phyloP scores from a whole-genome alignment of 1,284 basidiomycete species.

The Psilocybe mexicana region DNA sequence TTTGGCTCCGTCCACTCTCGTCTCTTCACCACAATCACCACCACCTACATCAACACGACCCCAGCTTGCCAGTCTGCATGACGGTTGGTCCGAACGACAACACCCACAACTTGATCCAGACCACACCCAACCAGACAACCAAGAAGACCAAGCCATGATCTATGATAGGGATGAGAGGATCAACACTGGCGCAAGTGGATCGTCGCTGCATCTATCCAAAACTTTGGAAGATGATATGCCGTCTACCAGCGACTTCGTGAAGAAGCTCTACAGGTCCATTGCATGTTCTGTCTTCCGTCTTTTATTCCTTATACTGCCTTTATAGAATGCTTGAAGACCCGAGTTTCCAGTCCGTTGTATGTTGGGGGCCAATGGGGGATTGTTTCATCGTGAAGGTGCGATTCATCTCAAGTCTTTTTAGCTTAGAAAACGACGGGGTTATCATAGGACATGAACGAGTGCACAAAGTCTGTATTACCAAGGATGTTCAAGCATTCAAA shows the following conservation, averaged over 20 bases:
- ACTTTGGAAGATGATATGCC: neutral
- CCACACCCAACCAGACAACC: neutral
- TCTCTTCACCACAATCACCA: neutral
- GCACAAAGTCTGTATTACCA: constrained; percentile 90
- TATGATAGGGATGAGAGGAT: neutral
- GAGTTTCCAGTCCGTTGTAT: neutral
- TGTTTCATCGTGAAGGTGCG: constrained; percentile 2
- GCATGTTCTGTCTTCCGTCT: neutral
- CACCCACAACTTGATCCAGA: neutral
- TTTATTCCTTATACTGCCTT: neutral
- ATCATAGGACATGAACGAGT: constrained; percentile 88
- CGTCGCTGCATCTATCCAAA: neutral
- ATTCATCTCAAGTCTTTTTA: neutral
- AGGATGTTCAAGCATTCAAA: constrained; percentile 98
- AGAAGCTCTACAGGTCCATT: constrained; percentile 2
- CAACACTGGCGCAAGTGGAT: neutral
- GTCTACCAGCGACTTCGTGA: neutral
- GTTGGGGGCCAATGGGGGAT: neutral
- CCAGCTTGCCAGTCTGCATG: neutral
- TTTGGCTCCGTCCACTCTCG: neutral
- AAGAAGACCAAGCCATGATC: neutral
- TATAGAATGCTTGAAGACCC: constrained; percentile 7
- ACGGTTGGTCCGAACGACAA: neutral
- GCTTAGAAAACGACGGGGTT: neutral
- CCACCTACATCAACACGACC: too few relatives aligned